phyloP scores from a whole-genome alignment of 768 basidiomycete species.

The Mycena galopus region DNA sequence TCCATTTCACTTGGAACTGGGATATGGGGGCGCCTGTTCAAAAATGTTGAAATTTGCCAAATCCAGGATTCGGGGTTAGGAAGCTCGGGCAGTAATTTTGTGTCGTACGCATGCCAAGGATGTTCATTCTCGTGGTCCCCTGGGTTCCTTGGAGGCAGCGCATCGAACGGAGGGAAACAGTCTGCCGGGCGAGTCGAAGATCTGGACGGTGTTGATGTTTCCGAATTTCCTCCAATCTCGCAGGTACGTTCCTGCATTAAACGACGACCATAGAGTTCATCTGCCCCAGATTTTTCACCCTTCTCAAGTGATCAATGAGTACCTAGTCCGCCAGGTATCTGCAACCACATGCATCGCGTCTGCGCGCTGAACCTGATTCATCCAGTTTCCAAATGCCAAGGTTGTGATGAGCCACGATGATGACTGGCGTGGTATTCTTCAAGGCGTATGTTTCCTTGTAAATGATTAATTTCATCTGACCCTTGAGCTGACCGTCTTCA shows the following conservation, averaged over 20 bases:
- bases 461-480: neutral
- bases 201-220: neutral
- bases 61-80: neutral
- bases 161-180: neutral
- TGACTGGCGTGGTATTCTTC: neutral
- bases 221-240: neutral
- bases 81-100: neutral
- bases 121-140: neutral
- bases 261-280: neutral
- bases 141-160: neutral
- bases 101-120: neutral
- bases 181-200: neutral
- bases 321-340: neutral
- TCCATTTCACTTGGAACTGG: constrained; percentile 3
- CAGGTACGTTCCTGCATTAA: neutral
- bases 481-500: neutral
- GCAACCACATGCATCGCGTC: neutral
- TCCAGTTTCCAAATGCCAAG: neutral
- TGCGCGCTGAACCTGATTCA: neutral
- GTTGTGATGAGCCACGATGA: neutral
- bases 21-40: neutral
- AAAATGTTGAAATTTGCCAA: neutral
- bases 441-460: neutral
- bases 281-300: neutral
- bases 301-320: neutral